These are phyloP conservation scores for Mucor lusitanicus DNA, from an alignment of 371 early-diverging fungal genomes.

Conservation along the genomic window DNA sequence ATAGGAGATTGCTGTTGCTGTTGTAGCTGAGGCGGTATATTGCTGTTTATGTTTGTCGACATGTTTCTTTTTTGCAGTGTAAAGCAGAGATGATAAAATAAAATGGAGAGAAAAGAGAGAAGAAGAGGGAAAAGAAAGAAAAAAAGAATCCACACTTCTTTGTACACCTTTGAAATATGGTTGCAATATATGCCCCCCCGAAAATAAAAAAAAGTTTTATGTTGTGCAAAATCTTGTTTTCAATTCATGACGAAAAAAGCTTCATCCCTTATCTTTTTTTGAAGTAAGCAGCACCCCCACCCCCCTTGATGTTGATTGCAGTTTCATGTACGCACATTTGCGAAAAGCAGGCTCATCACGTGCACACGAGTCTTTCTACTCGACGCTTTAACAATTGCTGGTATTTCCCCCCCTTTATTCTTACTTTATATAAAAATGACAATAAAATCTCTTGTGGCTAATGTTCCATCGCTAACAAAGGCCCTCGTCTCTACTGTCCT, in stretches of 20 bases:
- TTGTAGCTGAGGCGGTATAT: background rate
- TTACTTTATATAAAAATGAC: background rate
- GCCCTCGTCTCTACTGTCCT: slow-evolving; percentile 34
- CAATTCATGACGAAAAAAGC: background rate
- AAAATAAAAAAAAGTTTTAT: background rate
- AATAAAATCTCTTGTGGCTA: slow-evolving; percentile 22
- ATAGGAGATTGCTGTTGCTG: slow-evolving; percentile 21
- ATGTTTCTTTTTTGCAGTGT: background rate
- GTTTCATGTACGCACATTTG: background rate
- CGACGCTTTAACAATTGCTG: background rate
- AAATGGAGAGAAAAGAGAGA: slow-evolving; percentile 10
- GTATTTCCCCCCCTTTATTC: background rate
- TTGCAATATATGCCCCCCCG: slow-evolving; percentile 1
- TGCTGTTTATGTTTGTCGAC: background rate
- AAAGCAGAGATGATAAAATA: slow-evolving; percentile 14
- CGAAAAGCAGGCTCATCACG: background rate
- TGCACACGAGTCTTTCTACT: background rate
- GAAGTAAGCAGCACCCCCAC: background rate
- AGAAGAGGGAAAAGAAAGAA: slow-evolving; percentile 9
- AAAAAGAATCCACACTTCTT: slow-evolving; percentile 9
- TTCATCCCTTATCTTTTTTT: background rate
- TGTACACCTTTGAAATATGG: background rate
- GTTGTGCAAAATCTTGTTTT: background rate
- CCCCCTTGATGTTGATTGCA: background rate
- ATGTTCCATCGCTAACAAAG: slow-evolving; percentile 48